Conservation (phyloP, 345 rosid species). For the Streptanthus diversifolius region DNA sequence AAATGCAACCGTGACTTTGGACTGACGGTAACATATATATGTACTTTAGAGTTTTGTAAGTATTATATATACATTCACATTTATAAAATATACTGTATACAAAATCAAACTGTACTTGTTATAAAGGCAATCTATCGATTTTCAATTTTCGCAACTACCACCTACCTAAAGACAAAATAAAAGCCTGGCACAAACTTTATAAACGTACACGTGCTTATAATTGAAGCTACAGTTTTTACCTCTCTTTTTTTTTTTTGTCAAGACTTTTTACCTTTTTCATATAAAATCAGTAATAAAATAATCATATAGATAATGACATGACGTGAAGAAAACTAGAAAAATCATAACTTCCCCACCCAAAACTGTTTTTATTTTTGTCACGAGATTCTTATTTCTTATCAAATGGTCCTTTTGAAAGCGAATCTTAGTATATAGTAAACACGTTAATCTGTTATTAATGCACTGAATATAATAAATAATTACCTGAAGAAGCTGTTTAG, state of each 20-base stretch:
- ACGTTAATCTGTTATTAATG: neutral
- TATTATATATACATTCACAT: neutral
- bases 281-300: neutral
- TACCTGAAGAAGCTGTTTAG: constrained; percentile 50
- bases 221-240: neutral
- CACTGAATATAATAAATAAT: neutral
- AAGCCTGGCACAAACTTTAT: constrained; percentile 21
- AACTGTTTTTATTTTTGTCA: neutral
- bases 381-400: neutral
- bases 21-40: neutral
- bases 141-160: constrained; percentile 20
- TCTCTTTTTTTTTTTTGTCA: too few relatives aligned
- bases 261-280: neutral
- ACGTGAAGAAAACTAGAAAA: constrained; percentile 23
- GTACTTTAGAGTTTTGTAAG: neutral
- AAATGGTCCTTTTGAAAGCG: neutral
- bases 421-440: neutral
- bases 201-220: neutral
- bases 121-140: neutral
- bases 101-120: neutral
- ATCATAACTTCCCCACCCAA: constrained; percentile 11
- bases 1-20: constrained; percentile 9
- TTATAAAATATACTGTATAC: neutral
- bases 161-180: neutral
- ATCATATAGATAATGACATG: constrained; percentile 8